Evolutionary conservation across 1,284 basidiomycete genomes (phyloP), one percentile per base, ranked within the genome.

Genomic region (Schizophyllum amplum): DNA sequence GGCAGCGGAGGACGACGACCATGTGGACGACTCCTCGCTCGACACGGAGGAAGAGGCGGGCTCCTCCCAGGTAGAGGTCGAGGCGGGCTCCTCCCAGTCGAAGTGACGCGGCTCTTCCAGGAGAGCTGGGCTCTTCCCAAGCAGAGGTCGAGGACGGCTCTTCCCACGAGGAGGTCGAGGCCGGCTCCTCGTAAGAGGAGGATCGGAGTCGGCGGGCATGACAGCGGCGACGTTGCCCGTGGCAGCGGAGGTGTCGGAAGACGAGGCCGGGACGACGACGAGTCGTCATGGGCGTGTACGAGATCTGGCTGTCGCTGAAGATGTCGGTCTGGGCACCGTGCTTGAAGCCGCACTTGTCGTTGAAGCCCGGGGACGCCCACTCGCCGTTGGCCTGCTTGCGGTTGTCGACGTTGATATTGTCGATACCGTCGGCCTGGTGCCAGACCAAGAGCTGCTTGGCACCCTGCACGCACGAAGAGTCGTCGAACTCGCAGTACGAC

Each of bases 361-460:
- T 79, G 59, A 78, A 79, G 2, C 66, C 73, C 0, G 77, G 77
- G 20, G 70, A 72, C 63, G 72, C 74, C n/a, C 57, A 65, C 2
- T 63, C 55, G 21, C 75, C 76, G 33, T 17, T 42, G 4, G 63
- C 56, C 22, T 64, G 58, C 60, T 78, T 75, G n/a, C 55, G 64
- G 0, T 76, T 76, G 9, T 64, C 59, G 1, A 77, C 72, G 17
- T 68, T 55, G 61, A 79, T 73, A 60, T 78, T 79, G 63, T 77
- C 72, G 33, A 42, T 42, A 1, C 76, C 72, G 1, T 71, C 68
- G 1, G 56, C 53, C 61, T 79, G 77, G 59, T 79, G 69, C 77
- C 76, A 78, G 63, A 72, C 74, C 23, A 79, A 60, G 74, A 78
- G 75, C 67, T 78, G 76, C 61, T 78, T 79, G 7, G 75, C 69